Conservation (phyloP, 2,329 filamentous ascomycete genomes). For the Penicillium aurantiogriseum region DNA sequence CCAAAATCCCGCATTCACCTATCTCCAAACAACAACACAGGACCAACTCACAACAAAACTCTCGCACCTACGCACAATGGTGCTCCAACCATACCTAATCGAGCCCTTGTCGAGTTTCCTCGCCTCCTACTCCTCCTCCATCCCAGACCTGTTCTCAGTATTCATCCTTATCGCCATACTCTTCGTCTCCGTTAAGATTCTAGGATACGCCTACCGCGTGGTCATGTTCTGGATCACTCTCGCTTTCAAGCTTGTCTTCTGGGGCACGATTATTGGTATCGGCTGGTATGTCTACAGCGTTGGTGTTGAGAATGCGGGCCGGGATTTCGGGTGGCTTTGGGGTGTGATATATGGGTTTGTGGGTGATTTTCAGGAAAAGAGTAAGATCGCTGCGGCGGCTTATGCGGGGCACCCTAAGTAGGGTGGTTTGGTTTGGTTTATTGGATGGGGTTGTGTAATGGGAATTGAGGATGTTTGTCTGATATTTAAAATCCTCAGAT, state of each 20-base stretch:
- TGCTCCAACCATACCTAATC: constrained; percentile 54
- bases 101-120: constrained; percentile 38
- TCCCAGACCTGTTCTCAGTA: constrained; percentile 38
- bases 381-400: constrained; percentile 38
- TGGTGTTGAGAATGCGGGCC: constrained; percentile 34
- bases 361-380: constrained; percentile 51
- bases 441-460: background rate
- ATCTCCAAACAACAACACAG: constrained; percentile 20
- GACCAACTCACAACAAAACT: constrained; percentile 23
- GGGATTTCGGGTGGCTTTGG: constrained; percentile 52
- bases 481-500: too few relatives aligned
- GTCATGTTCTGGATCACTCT: constrained; percentile 76
- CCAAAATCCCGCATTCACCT: constrained; percentile 17
- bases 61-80: constrained; percentile 28
- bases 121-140: constrained; percentile 27
- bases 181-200: constrained; percentile 62
- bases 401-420: constrained; percentile 55
- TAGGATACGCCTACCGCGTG: constrained; percentile 68
- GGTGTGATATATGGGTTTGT: constrained; percentile 65
- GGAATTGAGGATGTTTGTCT: background rate
- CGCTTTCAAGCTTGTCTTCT: constrained; percentile 62
- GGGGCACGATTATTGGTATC: constrained; percentile 57
- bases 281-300: constrained; percentile 55
- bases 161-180: constrained; percentile 58
- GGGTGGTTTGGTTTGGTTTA: constrained; percentile 16